These are phyloP conservation scores for Talaromyces amestolkiae DNA, from an alignment of 2,329 filamentous ascomycete genomes.

Conservation along the genomic window DNA sequence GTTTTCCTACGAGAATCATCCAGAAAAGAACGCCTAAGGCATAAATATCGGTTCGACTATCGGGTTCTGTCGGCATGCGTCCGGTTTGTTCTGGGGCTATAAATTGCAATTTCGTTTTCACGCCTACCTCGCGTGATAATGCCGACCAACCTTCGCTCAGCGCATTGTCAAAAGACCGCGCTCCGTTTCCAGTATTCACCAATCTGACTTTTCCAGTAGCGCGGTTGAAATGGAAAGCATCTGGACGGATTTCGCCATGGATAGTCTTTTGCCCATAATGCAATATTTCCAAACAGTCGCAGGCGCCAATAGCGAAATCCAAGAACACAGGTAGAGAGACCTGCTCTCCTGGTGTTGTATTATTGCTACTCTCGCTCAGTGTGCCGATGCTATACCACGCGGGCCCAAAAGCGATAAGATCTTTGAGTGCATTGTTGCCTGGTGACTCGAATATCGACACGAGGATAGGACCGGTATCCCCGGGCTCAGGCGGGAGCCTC, in stretches of 20 bases:
- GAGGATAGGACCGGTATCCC: conserved; percentile 68
- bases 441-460: conserved; percentile 79
- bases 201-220: conserved; percentile 72
- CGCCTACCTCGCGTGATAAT: conserved; percentile 77
- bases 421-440: conserved; percentile 68
- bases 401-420: conserved; percentile 74
- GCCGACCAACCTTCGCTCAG: conserved; percentile 84
- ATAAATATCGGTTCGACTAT: conserved; percentile 90
- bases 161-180: conserved; percentile 86
- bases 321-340: conserved; percentile 75
- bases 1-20: conserved; percentile 74
- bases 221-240: conserved; percentile 82
- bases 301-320: conserved; percentile 85
- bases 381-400: conserved; percentile 63
- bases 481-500: conserved; percentile 64
- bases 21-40: conserved; percentile 87
- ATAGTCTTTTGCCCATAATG: conserved; percentile 84
- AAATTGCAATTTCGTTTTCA: conserved; percentile 84
- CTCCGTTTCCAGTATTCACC: conserved; percentile 80
- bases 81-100: conserved; percentile 95
- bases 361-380: conserved; percentile 45
- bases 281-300: conserved; percentile 82
- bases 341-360: conserved; percentile 54
- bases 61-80: conserved; percentile 85
- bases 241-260: conserved; percentile 85